These are phyloP conservation scores for Coniochaeta sp. DNA, from an alignment of 2,329 filamentous ascomycete genomes.

Conservation along the genomic window DNA sequence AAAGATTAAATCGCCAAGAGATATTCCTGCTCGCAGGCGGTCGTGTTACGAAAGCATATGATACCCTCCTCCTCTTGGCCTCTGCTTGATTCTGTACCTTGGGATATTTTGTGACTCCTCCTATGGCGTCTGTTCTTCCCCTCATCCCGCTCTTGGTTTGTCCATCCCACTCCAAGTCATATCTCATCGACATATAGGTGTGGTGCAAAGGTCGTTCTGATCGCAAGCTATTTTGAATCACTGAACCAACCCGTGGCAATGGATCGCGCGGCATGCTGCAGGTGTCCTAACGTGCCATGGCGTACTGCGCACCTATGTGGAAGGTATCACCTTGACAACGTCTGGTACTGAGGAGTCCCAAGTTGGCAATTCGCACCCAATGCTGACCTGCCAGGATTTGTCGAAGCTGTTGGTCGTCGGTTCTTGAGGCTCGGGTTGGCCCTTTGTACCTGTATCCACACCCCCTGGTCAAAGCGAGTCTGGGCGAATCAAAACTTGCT, in stretches of 20 bases:
- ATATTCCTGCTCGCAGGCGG: neutral
- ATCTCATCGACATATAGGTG: neutral
- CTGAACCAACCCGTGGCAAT: neutral
- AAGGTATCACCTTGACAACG: neutral
- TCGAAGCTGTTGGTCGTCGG: neutral
- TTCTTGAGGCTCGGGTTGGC: neutral
- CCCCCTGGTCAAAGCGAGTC: conserved; percentile 23
- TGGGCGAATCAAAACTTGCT: conserved; percentile 35
- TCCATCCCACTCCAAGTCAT: neutral
- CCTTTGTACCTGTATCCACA: neutral
- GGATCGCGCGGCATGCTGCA: neutral
- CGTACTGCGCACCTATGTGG: no score
- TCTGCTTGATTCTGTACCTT: conserved; percentile 33
- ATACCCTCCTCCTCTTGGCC: conserved; percentile 10
- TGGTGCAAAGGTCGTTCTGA: neutral
- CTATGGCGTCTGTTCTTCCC: neutral
- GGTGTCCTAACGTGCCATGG: neutral
- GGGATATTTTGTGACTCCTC: neutral
- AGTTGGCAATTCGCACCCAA: no score
- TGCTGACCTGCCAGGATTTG: neutral
- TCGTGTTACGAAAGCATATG: conserved; percentile 1
- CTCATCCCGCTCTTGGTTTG: neutral
- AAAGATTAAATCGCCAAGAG: conserved; percentile 11
- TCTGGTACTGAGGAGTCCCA: neutral
- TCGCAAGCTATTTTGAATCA: neutral